Evolutionary conservation across 1,284 basidiomycete genomes (phyloP).

Genomic region (Marasmius oreades): DNA sequence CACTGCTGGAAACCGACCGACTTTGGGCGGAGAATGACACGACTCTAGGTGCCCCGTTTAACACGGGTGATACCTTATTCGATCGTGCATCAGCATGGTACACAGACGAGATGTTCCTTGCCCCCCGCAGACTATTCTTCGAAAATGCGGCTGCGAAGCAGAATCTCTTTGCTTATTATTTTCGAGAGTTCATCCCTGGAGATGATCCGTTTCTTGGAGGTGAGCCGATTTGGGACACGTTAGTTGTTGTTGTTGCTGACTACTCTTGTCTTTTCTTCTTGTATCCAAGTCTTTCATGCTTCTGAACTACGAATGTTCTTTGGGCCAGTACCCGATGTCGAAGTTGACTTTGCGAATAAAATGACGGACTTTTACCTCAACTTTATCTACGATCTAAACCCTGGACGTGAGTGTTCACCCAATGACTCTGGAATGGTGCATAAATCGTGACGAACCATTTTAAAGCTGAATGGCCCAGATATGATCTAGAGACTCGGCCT

Average conservation of each 20-base stretch:
- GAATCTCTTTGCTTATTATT: constrained; percentile 51
- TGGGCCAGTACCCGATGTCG: constrained; percentile 39
- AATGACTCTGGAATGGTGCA: not conserved
- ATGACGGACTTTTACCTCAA: constrained; percentile 50
- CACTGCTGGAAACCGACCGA: constrained; percentile 32
- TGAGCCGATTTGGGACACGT: constrained; percentile 15
- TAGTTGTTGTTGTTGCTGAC: not conserved
- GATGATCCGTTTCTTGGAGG: constrained; percentile 40
- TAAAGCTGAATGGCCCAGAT: not conserved
- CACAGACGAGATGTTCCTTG: constrained; percentile 52
- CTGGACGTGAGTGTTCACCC: constrained; percentile 24
- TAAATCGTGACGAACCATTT: not conserved
- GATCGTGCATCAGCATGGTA: constrained; percentile 55
- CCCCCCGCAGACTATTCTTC: constrained; percentile 46
- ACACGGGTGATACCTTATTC: constrained; percentile 56
- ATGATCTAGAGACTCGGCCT: not conserved
- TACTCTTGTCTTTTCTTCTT: not conserved
- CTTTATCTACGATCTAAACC: constrained; percentile 50
- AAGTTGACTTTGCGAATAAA: constrained; percentile 42
- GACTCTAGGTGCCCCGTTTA: constrained; percentile 37
- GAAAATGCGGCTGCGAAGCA: constrained; percentile 43
- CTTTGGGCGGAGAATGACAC: constrained; percentile 48
- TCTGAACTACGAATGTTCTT: constrained; percentile 49
- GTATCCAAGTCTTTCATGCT: constrained; percentile 40
- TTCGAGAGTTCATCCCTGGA: constrained; percentile 53